Base-by-base conservation (phyloP, 2,329 filamentous ascomycete species). In the Shiraia bambusicola region DNA sequence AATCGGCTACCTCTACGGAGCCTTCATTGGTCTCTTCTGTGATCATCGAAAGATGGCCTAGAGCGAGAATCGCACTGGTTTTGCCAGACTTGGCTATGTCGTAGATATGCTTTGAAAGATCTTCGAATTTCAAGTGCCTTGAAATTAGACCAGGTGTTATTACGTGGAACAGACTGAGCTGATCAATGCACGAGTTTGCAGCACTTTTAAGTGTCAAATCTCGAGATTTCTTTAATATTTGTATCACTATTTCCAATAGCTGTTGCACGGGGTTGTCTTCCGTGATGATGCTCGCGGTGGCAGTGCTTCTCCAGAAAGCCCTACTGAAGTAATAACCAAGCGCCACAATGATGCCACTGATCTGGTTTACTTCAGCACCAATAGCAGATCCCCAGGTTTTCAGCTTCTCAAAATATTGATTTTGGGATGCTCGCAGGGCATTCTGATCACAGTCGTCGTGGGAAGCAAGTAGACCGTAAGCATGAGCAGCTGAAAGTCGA, bases 61-160 rank as follows among this genome's bases (percentile, higher is more conserved):
- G 74, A 2, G 88, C 82, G n/a, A 80, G 69, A 35, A 96, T 92
- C 0, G 92, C 87, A 42, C 79, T 83, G 58, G 94, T 91, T 42
- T 88, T 87, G 7, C 89, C 87, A 42, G 86, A 83, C 62, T 90
- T 93, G 8, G 88, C 85, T 45, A 85, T 80, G 1, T 77, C 73
- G 5, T 80, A 75, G 0, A 96, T 72, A 6, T 81, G 79, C 13
- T 84, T 76, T 16, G 84, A 74, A 11, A 90, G 72, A 1, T 75
- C 65, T 33, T 74, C 67, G 53, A 65, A 67, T 56, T 50, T 60
- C 25, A 43, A 66, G 50, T 42, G 63, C 51, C 42, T 66, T 19
- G 65, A 66, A 3, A 70, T 56, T 5, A 48, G 47, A 2, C 56
- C 52, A 69, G 57, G 77, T 49, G 46, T 76, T 63, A 85, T 61